A percentile compares a stretch with the other conserved stretches of the same genome.
phyloP scores from a whole-genome alignment of 2,329 filamentous ascomycete genomes.

The Talaromyces sp. region DNA sequence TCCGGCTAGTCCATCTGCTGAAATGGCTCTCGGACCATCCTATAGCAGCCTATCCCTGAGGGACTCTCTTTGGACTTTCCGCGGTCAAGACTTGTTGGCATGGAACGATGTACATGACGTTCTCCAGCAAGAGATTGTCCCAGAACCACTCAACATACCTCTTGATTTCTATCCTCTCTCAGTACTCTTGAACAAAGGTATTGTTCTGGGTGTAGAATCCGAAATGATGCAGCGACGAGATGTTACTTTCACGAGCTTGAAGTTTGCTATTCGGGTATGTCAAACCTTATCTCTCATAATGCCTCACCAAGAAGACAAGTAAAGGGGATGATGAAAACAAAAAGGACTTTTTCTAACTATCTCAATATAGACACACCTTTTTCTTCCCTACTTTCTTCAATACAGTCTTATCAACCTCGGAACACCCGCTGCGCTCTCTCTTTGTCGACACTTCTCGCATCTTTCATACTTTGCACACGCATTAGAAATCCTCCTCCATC shows the following conservation, averaged over 20 bases:
- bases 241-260: constrained; percentile 85
- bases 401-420: constrained; percentile 76
- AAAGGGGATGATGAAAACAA: not conserved
- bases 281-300: constrained; percentile 1
- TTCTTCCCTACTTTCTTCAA: constrained; percentile 83
- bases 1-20: constrained; percentile 53
- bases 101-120: constrained; percentile 91
- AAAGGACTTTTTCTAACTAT: not conserved
- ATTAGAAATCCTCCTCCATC: constrained; percentile 86
- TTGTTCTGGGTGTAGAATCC: constrained; percentile 86
- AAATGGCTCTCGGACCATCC: constrained; percentile 48
- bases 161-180: constrained; percentile 97
- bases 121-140: constrained; percentile 73
- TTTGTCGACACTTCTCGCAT: constrained; percentile 83
- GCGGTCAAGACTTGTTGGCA: constrained; percentile 79
- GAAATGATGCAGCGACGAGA: constrained; percentile 93
- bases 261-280: constrained; percentile 78
- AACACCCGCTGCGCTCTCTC: constrained; percentile 75
- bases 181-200: constrained; percentile 82
- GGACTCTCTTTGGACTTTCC: constrained; percentile 94
- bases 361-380: constrained; percentile 80
- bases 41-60: constrained; percentile 62
- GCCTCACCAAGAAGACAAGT: too few relatives aligned
- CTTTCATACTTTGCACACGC: constrained; percentile 92
- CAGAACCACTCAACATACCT: constrained; percentile 72